Evolutionary conservation across 371 early-diverging fungal species (phyloP), one percentile per base, ranked within the genome.

Genomic region (Mucor mucedo): DNA sequence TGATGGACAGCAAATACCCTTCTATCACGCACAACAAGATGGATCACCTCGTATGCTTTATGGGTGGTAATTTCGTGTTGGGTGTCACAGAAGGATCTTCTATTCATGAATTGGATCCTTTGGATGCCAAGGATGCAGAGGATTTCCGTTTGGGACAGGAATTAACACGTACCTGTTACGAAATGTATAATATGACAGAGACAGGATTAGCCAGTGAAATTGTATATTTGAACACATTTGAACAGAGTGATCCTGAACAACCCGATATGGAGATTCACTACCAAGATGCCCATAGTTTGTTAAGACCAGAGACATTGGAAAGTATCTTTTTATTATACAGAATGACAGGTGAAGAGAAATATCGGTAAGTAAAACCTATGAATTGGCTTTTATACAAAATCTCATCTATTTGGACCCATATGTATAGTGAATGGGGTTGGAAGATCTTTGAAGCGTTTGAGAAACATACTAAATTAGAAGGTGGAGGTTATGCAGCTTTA

Each of bases 41-140:
- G 95, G 95, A 95, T 62, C 97, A 97, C 72, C 84, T 96, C 30
- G 94, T 94, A 5, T 98, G 97, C 75, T 98, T 97, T 76, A 78
- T 93, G 38, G 94, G 93, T 10, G 96, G 95, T 3, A 87, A 86
- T 38, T 75, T 96, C 57, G 94, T 95, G 0, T 73, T 96, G 4
- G 91, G 79, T 55, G 92, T 89, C 27, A 92, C 89, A 6, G 80
- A 75, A 56, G 94, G 89, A 48, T 77, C 70, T 40, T 60, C 69
- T 48, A 38, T 81, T 11, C 40, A 52, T 33, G 58, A 74, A n/a
- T 39, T 38, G 7, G 66, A 62, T 2, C 52, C 55, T 0, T 52
- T 76, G 59, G 69, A 66, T 35, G 52, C 56, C 3, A 28, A 63
- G 2, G 77, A 88, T 68, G 68, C 64, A 38, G 62, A 88, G 52